phyloP scores from a whole-genome alignment of 305 asterid genomes.

The Withania somnifera region DNA sequence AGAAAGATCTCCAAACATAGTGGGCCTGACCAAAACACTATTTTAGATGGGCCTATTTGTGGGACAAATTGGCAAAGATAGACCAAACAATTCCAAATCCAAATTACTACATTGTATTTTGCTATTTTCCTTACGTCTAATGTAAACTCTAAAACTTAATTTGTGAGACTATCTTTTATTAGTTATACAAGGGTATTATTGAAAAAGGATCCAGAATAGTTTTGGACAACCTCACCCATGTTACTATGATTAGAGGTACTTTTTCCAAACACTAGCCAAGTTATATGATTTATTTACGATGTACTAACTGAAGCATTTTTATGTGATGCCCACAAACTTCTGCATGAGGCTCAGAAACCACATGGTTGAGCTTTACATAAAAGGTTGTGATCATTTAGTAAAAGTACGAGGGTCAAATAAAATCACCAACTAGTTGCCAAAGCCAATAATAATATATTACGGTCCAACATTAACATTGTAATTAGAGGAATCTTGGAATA shows the following conservation, averaged over 20 bases:
- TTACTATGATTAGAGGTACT: too few relatives aligned
- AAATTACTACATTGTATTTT: too few relatives aligned
- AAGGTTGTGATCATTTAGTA: background rate
- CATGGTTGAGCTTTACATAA: background rate
- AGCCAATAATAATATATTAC: too few relatives aligned
- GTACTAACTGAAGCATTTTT: background rate
- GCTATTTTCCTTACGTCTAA: too few relatives aligned
- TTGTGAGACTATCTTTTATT: too few relatives aligned
- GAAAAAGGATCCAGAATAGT: too few relatives aligned
- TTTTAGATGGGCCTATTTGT: background rate
- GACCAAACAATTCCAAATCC: too few relatives aligned
- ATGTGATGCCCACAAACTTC: background rate
- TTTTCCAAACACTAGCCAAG: background rate
- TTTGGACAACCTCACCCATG: too few relatives aligned
- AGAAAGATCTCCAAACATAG: background rate
- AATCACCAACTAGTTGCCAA: background rate
- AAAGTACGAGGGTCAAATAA: background rate
- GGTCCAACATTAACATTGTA: background rate
- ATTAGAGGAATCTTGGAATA: background rate
- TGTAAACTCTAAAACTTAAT: too few relatives aligned
- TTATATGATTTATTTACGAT: background rate
- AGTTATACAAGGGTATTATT: too few relatives aligned
- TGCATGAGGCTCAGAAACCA: background rate
- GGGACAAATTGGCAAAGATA: too few relatives aligned
- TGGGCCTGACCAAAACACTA: background rate